These are phyloP conservation scores for Clausena lansium DNA, from an alignment of 345 rosid species.

Conservation along the genomic window DNA sequence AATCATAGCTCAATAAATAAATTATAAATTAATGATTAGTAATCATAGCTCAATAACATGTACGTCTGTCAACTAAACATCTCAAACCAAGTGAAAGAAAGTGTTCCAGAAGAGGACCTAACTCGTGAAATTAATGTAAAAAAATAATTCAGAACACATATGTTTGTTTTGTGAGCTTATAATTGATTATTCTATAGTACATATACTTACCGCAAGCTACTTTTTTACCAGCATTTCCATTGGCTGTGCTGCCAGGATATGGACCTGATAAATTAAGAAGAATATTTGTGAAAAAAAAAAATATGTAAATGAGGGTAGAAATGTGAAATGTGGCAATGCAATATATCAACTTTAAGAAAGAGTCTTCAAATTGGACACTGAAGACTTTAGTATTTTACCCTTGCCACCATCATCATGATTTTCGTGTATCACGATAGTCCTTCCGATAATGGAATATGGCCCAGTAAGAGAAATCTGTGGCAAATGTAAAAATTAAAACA, in stretches of 20 bases:
- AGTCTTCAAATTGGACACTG: neutral
- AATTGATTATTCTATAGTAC: too few species aligned
- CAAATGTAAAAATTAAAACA: neutral
- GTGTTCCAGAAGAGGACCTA: neutral
- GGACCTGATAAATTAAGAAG: neutral
- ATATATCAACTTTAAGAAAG: neutral
- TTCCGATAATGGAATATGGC: conserved; percentile 73
- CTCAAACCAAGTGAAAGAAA: neutral
- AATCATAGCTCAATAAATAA: neutral
- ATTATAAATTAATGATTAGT: too few species aligned
- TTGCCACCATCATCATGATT: conserved; percentile 92
- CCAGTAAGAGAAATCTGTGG: conserved; percentile 78
- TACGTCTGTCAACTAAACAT: neutral
- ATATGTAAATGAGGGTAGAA: neutral
- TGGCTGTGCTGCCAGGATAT: conserved; percentile 68
- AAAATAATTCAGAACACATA: too few species aligned
- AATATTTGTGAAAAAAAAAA: too few species aligned
- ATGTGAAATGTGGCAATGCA: neutral
- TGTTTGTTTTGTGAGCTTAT: neutral
- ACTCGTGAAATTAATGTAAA: too few species aligned
- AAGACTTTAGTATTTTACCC: neutral
- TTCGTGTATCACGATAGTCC: conserved; percentile 87
- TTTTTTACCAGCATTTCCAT: conserved; percentile 89
- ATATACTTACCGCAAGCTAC: conserved; percentile 35
- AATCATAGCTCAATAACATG: too few species aligned